phyloP scores from a whole-genome alignment of 1,284 basidiomycete species.

The Malassezia caprae region DNA sequence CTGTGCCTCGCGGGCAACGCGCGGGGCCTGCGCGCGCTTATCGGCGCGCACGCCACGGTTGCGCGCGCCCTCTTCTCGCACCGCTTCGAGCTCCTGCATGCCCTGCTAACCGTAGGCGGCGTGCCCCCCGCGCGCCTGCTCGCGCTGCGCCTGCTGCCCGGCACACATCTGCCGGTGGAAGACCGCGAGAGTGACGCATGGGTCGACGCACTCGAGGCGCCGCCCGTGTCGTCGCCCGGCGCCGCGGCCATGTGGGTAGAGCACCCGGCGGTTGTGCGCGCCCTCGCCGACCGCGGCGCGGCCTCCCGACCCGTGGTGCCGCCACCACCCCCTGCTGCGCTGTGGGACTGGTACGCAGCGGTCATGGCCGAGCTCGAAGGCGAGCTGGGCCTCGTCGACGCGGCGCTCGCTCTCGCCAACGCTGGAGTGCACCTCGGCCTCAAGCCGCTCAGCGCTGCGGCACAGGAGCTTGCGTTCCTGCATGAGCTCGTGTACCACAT shows the following conservation, averaged over 20 bases:
- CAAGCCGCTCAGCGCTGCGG: conserved; percentile 4
- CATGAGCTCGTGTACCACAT: conserved; percentile 1
- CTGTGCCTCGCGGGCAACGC: conserved; percentile 14
- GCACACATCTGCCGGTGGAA: conserved; percentile 14
- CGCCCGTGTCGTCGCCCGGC: neutral
- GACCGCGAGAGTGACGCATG: conserved; percentile 17
- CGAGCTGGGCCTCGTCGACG: conserved; percentile 8
- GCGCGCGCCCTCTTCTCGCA: conserved; percentile 14
- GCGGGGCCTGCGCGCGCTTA: conserved; percentile 11
- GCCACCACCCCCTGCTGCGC: conserved; percentile 9
- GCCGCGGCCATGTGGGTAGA: conserved; percentile 14
- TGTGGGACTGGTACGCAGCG: conserved; percentile 12
- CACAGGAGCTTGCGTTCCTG: conserved; percentile 13
- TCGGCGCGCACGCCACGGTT: conserved; percentile 11
- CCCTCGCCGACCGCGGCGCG: neutral
- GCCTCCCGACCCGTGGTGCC: neutral
- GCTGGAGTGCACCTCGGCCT: conserved; percentile 14
- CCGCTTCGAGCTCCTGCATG: conserved; percentile 14
- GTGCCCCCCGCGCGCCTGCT: conserved; percentile 3
- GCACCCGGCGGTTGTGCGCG: conserved; percentile 1
- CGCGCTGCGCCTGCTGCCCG: conserved; percentile 13
- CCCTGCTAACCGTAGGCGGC: conserved; percentile 12
- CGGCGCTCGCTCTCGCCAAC: conserved; percentile 6
- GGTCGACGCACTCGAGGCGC: conserved; percentile 11
- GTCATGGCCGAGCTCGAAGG: conserved; percentile 9